These are phyloP conservation scores for Arthrobotrys sinensis DNA, from an alignment of 2,329 filamentous ascomycete species.

Conservation along the genomic window DNA sequence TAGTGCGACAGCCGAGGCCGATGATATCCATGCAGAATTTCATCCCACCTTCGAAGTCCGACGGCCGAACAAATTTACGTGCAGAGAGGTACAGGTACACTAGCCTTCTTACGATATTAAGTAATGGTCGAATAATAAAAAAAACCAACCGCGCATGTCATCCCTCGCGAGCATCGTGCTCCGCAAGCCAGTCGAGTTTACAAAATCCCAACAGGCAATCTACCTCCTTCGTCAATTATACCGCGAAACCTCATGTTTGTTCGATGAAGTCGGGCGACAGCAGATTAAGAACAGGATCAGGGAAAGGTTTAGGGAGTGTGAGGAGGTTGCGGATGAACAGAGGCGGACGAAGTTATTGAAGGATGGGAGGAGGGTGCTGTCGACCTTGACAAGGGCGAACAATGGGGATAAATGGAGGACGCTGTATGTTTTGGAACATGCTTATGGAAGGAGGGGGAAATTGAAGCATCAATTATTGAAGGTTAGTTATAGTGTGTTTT, in stretches of 20 bases:
- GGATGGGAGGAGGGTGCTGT: conserved; percentile 62
- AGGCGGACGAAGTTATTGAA: conserved; percentile 60
- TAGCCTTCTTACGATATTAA: conserved; percentile 10
- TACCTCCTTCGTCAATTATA: conserved; percentile 46
- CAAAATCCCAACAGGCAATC: conserved; percentile 48
- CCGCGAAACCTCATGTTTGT: conserved; percentile 63
- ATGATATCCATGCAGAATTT: conserved; percentile 47
- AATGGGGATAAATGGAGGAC: conserved; percentile 62
- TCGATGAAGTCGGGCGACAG: conserved; percentile 63
- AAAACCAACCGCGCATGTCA: conserved; percentile 44
- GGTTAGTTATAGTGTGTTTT: conserved; percentile 39
- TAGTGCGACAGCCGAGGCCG: conserved; percentile 55
- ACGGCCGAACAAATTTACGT: not conserved
- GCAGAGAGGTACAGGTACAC: not conserved
- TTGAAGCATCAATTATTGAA: conserved; percentile 62
- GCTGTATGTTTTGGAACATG: conserved; percentile 61
- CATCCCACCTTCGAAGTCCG: conserved; percentile 35
- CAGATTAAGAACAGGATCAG: conserved; percentile 61
- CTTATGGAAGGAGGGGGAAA: conserved; percentile 63
- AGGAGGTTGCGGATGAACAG: conserved; percentile 27
- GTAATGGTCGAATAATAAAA: conserved; percentile 30
- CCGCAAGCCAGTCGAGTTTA: conserved; percentile 49
- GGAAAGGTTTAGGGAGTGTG: conserved; percentile 60
- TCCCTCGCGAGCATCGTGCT: conserved; percentile 51
- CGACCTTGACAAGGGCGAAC: conserved; percentile 62